Evolutionary conservation across 768 basidiomycete species (phyloP), one percentile per base, ranked within the genome.

Genomic region (Collybia sordida): DNA sequence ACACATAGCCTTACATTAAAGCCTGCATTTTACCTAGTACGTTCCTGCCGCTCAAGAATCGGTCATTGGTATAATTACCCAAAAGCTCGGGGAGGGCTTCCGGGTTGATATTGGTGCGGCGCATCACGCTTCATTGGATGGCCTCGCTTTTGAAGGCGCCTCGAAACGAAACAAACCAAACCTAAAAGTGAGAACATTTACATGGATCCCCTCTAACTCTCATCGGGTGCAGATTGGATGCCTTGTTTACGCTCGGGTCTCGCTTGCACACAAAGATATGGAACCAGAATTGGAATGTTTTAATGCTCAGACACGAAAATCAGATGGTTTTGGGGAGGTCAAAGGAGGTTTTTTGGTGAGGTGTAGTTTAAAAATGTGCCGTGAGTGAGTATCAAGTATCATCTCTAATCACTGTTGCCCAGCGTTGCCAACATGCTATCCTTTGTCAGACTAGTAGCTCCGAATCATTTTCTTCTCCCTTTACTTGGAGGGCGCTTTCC

Each of bases 231-330:
- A 98, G 96, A 85, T 98, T 40, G 96, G 96, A 23, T 82, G 88
- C 3, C 69, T 98, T 25, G 80, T 99, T 1, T 98, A 96, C 65
- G 93, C 93, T 0, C 83, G 95, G 21, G 86, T 99, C 24, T 93
- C 93, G 12, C 73, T 96, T 18, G 94, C 97, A 4, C 93, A 95
- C 62, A 90, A 93, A 61, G 95, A 98, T 65, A 95, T 98, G 90
- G 97, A 99, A 47, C 95, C 97, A 1, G 97, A 99, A 62, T 73
- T 99, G 7, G 93, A 97, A 63, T 99, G 97, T 65, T 92, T 97
- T 59, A 92, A 98, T 61, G 90, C 93, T 1, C 88, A 93, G 58
- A 93, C 91, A 21, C 86, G 83, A 55, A 98, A 97, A 68, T 73
- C 93, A 1, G 91, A 92, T 52, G 96, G 93, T 0, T 98, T 90